Evolutionary conservation across 441 rosid species (phyloP).

Genomic region (Sinapis alba): DNA sequence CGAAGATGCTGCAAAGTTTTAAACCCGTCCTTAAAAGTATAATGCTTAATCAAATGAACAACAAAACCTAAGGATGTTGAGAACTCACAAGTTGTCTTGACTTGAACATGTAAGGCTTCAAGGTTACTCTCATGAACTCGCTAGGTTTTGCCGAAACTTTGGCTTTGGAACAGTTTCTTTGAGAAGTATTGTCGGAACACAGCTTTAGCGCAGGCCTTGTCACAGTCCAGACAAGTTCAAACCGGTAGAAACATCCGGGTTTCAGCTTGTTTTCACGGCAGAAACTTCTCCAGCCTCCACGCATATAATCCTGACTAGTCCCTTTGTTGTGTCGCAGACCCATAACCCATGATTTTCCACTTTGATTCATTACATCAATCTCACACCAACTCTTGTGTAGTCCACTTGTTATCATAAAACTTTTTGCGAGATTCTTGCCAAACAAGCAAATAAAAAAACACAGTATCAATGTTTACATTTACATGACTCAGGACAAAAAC

Average conservation of each 20-base stretch:
- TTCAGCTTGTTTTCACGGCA: not conserved
- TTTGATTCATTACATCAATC: not conserved
- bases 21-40: not conserved
- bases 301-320: not conserved
- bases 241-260: not conserved
- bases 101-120: slow-evolving; percentile 3
- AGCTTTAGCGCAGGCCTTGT: slow-evolving; percentile 3
- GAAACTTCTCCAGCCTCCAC: slow-evolving; percentile 8
- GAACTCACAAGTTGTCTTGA: slow-evolving; percentile 3
- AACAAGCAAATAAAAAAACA: not conserved
- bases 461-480: not conserved
- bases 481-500: not conserved
- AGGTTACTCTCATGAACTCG: not conserved
- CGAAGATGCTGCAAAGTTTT: slow-evolving; percentile 5
- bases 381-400: slow-evolving; percentile 11
- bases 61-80: not conserved
- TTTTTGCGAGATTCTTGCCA: not conserved
- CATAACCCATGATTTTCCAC: slow-evolving; percentile 3
- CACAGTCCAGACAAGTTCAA: slow-evolving; percentile 14
- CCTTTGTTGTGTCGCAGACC: not conserved
- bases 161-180: slow-evolving; percentile 3
- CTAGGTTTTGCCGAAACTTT: not conserved
- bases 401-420: not conserved
- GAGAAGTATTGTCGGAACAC: not conserved
- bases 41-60: not conserved